Percentiles rank a stretch among this genome's conserved stretches.
These are phyloP conservation scores for Cavenderia fasciculata DNA, from an alignment of 78 protist species.

Conservation along the genomic window DNA sequence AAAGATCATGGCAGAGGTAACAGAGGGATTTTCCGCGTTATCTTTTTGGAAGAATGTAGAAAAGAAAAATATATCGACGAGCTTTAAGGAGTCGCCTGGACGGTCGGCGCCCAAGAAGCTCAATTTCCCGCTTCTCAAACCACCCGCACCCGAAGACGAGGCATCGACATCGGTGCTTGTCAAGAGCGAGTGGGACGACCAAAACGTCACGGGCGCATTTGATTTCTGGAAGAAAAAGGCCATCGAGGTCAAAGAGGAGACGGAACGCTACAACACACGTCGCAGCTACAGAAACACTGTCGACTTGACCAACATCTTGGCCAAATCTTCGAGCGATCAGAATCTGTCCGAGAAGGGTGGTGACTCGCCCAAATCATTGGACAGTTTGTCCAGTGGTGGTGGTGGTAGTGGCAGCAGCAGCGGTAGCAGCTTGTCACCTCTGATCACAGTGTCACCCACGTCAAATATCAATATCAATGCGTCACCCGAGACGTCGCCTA, in stretches of 20 bases:
- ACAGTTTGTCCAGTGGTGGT: not conserved
- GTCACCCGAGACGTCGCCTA: not conserved
- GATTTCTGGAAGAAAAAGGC: slow-evolving; percentile 77
- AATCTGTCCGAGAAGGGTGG: not conserved
- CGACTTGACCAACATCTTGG: slow-evolving; percentile 43
- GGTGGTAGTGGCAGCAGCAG: not conserved
- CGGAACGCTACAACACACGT: slow-evolving; percentile 29
- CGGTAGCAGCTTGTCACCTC: too few relatives aligned
- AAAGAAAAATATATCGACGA: slow-evolving; percentile 48
- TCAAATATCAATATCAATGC: not conserved
- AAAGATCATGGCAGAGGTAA: too few relatives aligned
- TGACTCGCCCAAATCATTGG: not conserved
- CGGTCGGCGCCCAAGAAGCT: slow-evolving; percentile 11
- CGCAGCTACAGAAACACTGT: slow-evolving; percentile 31
- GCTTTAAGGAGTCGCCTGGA: not conserved
- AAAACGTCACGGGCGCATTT: slow-evolving; percentile 73
- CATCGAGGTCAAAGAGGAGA: slow-evolving; percentile 39
- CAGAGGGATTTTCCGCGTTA: slow-evolving; percentile 66
- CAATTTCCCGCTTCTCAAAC: slow-evolving; percentile 32
- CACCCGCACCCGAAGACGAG: slow-evolving; percentile 37
- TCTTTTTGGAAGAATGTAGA: slow-evolving; percentile 73
- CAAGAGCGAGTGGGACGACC: slow-evolving; percentile 57
- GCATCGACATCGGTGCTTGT: not conserved
- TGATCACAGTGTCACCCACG: not conserved
- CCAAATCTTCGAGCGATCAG: not conserved